phyloP scores from a whole-genome alignment of 768 basidiomycete genomes.

The Rhodotorula babjevae region DNA sequence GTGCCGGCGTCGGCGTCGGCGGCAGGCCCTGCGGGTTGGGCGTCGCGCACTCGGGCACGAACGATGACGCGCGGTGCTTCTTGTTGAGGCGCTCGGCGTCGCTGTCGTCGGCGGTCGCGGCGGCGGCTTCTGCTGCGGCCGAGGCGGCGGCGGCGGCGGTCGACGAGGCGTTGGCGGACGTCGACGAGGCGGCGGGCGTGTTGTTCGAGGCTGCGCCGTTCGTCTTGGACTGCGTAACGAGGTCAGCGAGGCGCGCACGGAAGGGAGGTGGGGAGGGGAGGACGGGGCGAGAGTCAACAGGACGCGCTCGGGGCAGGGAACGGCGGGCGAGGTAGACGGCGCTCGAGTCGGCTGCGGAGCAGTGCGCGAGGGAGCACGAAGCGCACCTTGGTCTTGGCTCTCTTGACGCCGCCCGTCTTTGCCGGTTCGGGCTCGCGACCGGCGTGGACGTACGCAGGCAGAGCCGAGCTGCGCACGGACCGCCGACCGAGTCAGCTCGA shows the following conservation, averaged over 20 bases:
- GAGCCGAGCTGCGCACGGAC: constrained; percentile 55
- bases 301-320: background rate
- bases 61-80: constrained; percentile 38
- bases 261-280: background rate
- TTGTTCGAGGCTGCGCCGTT: background rate
- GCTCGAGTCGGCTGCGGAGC: no score
- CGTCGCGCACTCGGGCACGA: constrained; percentile 28
- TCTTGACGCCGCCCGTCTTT: constrained; percentile 56
- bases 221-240: background rate
- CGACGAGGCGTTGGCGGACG: background rate
- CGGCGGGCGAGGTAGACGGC: background rate
- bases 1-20: background rate
- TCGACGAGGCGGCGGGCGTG: background rate
- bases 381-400: constrained; percentile 52
- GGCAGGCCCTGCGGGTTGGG: constrained; percentile 7
- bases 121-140: background rate
- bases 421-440: constrained; percentile 69
- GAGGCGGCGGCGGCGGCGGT: background rate
- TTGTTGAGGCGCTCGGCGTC: constrained; percentile 29
- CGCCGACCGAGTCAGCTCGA: background rate
- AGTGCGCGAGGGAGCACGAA: no score
- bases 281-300: background rate
- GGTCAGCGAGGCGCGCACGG: no score
- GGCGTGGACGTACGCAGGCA: constrained; percentile 80
- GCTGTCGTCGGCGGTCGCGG: constrained; percentile 24